phyloP scores from a whole-genome alignment of 108 stramenopile genomes.

The Cyclotella atomus region DNA sequence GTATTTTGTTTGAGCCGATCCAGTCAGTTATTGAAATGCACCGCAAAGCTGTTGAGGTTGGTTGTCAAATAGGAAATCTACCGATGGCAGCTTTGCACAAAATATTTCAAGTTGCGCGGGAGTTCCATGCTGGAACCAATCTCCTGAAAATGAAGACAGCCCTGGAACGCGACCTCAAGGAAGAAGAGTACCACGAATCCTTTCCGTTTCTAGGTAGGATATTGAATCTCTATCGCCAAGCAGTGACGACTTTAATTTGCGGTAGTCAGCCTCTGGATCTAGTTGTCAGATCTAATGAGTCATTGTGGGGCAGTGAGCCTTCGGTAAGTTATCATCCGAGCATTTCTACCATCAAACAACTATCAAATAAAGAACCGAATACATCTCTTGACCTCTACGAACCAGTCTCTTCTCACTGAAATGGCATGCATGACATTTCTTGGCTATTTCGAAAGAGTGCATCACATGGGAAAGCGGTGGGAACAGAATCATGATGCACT shows the following conservation, averaged over 20 bases:
- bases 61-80: constrained; percentile 18
- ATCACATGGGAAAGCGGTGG: constrained; percentile 7
- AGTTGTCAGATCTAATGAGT: no score
- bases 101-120: not conserved
- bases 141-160: constrained; percentile 16
- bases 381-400: no score
- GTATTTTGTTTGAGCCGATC: constrained; percentile 17
- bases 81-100: constrained; percentile 18
- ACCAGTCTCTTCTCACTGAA: not conserved
- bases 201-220: constrained; percentile 2
- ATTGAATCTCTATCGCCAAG: not conserved
- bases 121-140: constrained; percentile 21
- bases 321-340: no score
- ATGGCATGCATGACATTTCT: not conserved
- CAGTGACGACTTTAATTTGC: constrained; percentile 29
- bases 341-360: no score
- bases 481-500: not conserved
- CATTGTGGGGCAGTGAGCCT: no score
- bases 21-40: constrained; percentile 35
- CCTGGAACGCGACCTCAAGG: constrained; percentile 25
- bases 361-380: no score
- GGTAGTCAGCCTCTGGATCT: no score
- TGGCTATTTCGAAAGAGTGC: constrained; percentile 14
- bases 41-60: constrained; percentile 21
- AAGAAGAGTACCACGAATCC: not conserved